Conservation (phyloP, 495 filamentous ascomycete genomes). For the Xylaria nigripes region DNA sequence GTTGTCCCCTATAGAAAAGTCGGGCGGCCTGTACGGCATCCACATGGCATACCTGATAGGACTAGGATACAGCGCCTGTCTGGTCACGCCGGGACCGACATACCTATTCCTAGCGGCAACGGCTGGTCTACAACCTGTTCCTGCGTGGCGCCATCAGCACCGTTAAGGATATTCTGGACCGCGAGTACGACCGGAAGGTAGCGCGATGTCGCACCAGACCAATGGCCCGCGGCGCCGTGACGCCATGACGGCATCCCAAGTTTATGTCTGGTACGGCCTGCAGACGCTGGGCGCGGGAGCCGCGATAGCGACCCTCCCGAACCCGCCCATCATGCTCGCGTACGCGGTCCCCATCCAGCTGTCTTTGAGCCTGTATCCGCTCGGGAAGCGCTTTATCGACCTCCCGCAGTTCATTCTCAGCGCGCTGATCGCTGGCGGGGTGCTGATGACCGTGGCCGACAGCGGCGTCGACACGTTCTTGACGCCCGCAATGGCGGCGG, state of each 20-base stretch:
- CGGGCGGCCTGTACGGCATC: slow-evolving; percentile 40
- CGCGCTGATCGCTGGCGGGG: slow-evolving; percentile 12
- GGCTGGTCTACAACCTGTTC: slow-evolving; percentile 8
- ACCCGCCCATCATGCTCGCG: slow-evolving; percentile 7
- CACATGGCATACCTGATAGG: slow-evolving; percentile 9
- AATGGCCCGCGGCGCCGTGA: slow-evolving; percentile 37
- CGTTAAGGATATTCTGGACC: slow-evolving; percentile 39
- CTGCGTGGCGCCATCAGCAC: slow-evolving; percentile 10
- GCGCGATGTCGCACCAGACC: slow-evolving; percentile 28
- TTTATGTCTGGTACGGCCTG: slow-evolving; percentile 19
- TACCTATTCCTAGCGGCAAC: neutral
- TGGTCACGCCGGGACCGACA: neutral
- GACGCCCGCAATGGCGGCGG: slow-evolving; percentile 9
- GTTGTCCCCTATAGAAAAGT: slow-evolving; percentile 65
- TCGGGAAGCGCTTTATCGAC: slow-evolving; percentile 18
- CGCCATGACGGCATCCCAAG: slow-evolving; percentile 17
- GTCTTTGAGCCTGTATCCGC: slow-evolving; percentile 15
- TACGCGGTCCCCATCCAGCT: slow-evolving; percentile 8
- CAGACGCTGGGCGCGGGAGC: slow-evolving; percentile 13
- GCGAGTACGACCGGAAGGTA: slow-evolving; percentile 32
- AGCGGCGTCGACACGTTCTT: slow-evolving; percentile 8
- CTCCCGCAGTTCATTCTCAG: slow-evolving; percentile 18
- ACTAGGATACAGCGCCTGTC: neutral
- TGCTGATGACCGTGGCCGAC: slow-evolving; percentile 6
- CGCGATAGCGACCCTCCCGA: slow-evolving; percentile 1